phyloP scores from a whole-genome alignment of 495 filamentous ascomycete species.

The Opeltia flavorubescens region DNA sequence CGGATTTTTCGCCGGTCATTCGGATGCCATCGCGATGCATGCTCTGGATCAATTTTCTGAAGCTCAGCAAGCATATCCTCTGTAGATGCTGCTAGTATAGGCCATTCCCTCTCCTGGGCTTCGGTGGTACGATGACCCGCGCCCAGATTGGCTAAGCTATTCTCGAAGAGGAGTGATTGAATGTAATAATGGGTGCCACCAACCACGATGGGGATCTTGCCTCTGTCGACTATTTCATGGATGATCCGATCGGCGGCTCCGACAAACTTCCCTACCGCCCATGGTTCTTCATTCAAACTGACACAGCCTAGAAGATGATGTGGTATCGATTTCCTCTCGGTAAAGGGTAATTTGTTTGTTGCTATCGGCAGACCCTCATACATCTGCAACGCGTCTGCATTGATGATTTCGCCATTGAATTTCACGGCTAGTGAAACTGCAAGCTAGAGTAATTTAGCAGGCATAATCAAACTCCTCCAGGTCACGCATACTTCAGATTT shows the following conservation, averaged over 20 bases:
- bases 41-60: slow-evolving; percentile 67
- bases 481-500: slow-evolving; percentile 72
- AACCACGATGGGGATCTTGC: slow-evolving; percentile 76
- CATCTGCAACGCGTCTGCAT: slow-evolving; percentile 98
- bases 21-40: slow-evolving; percentile 89
- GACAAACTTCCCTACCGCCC: slow-evolving; percentile 64
- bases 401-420: slow-evolving; percentile 92
- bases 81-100: slow-evolving; percentile 57
- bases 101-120: slow-evolving; percentile 32
- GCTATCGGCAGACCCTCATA: slow-evolving; percentile 87
- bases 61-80: slow-evolving; percentile 58
- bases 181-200: slow-evolving; percentile 94
- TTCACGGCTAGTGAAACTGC: slow-evolving; percentile 74
- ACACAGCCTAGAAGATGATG: slow-evolving; percentile 82
- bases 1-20: slow-evolving; percentile 81
- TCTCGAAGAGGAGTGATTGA: slow-evolving; percentile 69
- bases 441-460: slow-evolving; percentile 41
- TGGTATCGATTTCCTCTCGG: slow-evolving; percentile 66
- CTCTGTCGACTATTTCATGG: slow-evolving; percentile 57
- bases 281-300: slow-evolving; percentile 58
- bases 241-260: slow-evolving; percentile 54
- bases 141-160: slow-evolving; percentile 36
- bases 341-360: slow-evolving; percentile 73
- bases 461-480: neutral
- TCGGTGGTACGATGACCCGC: slow-evolving; percentile 13